Base-by-base conservation (phyloP, 1,139 yeast genomes). In the Protomyces macrosporus region DNA sequence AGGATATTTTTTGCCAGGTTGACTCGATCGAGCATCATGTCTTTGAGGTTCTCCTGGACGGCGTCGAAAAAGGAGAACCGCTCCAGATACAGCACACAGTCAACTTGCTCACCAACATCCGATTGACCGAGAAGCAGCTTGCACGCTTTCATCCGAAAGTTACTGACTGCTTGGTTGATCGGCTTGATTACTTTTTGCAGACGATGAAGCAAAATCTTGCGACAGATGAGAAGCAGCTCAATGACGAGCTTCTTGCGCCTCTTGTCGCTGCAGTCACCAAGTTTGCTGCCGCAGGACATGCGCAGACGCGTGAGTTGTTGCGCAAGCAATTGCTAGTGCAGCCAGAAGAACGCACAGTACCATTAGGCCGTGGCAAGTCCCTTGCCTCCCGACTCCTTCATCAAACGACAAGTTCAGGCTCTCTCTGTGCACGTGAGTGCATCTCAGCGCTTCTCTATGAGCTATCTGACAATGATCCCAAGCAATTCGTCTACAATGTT, bases 401-500 rank as follows among this genome's bases (percentile, higher is more conserved):
- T 35, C 51, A 55, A n/a, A 51, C 55, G n/a, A 61, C 61, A 10
- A 53, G 59, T 10, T 42, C 48, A 14, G 55, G 66, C 4, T 39
- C 42, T 7, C 34, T 32, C 9, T 14, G 9, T 14, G 39, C 54
- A n/a, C 53, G 59, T 32, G 70, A 68, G 45, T 39, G 63, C 9
- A 32, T 65, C 6, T 57, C 61, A 45, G 64, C 66, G 45, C 40
- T 68, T 4, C 51, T 67, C 39, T 68, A 52, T 56, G 68, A 66
- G 12, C 51, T 62, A 5, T 65, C 68, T 32, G 65, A 65, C 40
- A 48, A 53, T 45, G 61, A 66, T 32, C 60, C 60, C 10, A 35
- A 45, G n/a, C n/a, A 65, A 50, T 70, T 73, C 55, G 69, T 70
- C 12, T 53, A 67, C 14, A 71, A 70, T 56, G 72, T 73, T 62